Base-by-base conservation (phyloP, 2,329 filamentous ascomycete genomes). In the Tolypocladium cylindrosporum region DNA sequence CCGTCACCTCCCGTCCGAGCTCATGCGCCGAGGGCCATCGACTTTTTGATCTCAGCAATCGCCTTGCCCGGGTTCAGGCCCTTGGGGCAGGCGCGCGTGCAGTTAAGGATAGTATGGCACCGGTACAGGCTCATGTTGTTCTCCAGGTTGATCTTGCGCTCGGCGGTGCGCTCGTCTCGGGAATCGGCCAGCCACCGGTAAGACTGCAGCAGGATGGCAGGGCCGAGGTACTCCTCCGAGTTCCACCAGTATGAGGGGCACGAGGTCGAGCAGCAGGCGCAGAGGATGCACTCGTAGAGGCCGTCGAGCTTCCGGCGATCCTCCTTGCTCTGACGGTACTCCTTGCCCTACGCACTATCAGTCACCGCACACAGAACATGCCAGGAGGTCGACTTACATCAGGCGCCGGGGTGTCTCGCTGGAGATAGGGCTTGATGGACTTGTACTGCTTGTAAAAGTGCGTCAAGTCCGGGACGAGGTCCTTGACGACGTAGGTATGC, bases 241-340 rank as follows among this genome's bases (percentile, higher is more conserved):
- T 99, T 99, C 94, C 94, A 99, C 94, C 94, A 99, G 83, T 99
- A 99, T 21, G 91, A 97, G n/a, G 94, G 94, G 83, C 94, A 99
- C 53, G 93, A 96, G 27, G 94, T 99, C 65, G 90, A 94, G 86
- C 94, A 99, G 87, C 94, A 99, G 67, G 93, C 93, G 82, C 94
- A 99, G 59, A 99, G 88, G 76, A 99, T 97, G 79, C 94, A 99
- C 79, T 99, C 94, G 81, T 99, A 97, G 37, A 97, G 86, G 64
- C 94, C 94, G 73, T 97, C 94, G 58, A 99, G 87, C 87, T 96
- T 99, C 79, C 86, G 90, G 71, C 94, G 91, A 67, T 99, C 93
- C 67, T 85, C 91, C 75, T 91, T 93, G 68, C 81, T 89, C 78
- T 97, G 94, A 65, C 89, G 89, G 81, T 89, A 88, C 75, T 99